Conservation (phyloP, 176 grass and related monocot genomes). For the Triticum dicoccoides region DNA sequence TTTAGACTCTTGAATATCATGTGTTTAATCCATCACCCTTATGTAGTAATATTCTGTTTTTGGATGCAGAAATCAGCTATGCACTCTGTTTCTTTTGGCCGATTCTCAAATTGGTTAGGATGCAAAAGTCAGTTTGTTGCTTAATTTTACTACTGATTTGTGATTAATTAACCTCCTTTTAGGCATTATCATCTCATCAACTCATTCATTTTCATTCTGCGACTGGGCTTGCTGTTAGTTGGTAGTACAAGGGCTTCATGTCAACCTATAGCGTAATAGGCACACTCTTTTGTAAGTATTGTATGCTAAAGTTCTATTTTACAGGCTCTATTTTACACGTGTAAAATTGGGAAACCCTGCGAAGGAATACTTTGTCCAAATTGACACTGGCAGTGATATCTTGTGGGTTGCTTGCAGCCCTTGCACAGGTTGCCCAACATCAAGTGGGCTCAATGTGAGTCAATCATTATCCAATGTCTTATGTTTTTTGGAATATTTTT, state of each 20-base stretch:
- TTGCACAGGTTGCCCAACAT: slow-evolving; percentile 77
- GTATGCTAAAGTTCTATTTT: slow-evolving; percentile 36
- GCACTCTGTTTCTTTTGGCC: neutral
- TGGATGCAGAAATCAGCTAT: neutral
- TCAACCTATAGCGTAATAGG: neutral
- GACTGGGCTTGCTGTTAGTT: slow-evolving; percentile 8
- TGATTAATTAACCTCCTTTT: slow-evolving; percentile 14
- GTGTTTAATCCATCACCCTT: neutral
- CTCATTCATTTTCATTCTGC: slow-evolving; percentile 8
- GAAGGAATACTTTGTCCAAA: slow-evolving; percentile 92
- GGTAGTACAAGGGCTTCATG: neutral
- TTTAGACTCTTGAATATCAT: neutral
- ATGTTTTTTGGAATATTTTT: neutral
- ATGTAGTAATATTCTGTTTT: neutral
- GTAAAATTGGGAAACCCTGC: slow-evolving; percentile 86
- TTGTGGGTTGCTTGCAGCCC: slow-evolving; percentile 91
- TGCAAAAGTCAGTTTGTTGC: slow-evolving; percentile 5
- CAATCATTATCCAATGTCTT: neutral
- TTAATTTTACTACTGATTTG: neutral
- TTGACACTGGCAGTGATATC: slow-evolving; percentile 95
- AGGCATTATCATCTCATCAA: neutral
- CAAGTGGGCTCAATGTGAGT: slow-evolving; percentile 91
- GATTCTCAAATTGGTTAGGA: neutral
- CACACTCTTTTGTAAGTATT: neutral
- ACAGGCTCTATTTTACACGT: slow-evolving; percentile 85